A percentile compares a stretch with the other conserved stretches of the same genome.
These are phyloP conservation scores for Metschnikowia gelsemii DNA, from an alignment of 805 yeast species.

Conservation along the genomic window DNA sequence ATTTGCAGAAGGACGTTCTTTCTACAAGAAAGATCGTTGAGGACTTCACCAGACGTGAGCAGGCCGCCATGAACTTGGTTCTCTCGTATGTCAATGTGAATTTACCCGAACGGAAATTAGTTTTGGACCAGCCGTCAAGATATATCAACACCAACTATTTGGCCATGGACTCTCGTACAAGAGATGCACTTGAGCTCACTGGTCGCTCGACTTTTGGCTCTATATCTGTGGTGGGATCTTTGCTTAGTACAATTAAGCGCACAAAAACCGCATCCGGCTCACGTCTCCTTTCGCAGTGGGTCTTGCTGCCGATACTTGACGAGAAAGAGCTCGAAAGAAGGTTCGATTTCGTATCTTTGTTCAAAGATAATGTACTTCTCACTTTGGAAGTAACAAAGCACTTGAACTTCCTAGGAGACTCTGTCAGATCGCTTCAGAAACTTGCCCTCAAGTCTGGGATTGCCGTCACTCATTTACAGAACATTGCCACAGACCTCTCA, in stretches of 20 bases:
- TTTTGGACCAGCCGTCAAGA: slow-evolving; percentile 65
- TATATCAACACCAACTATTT: slow-evolving; percentile 52
- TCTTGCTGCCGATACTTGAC: slow-evolving; percentile 73
- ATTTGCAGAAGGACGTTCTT: slow-evolving; percentile 35
- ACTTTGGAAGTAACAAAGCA: slow-evolving; percentile 28
- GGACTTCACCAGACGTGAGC: slow-evolving; percentile 43
- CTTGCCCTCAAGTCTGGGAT: slow-evolving; percentile 39
- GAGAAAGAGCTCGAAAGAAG: slow-evolving; percentile 54
- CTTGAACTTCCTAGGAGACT: slow-evolving; percentile 52
- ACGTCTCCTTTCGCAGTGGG: slow-evolving; percentile 76
- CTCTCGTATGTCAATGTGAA: slow-evolving; percentile 71
- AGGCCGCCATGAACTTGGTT: slow-evolving; percentile 57
- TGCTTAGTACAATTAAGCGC: slow-evolving; percentile 64
- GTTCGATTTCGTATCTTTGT: slow-evolving; percentile 35
- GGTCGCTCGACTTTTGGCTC: slow-evolving; percentile 47
- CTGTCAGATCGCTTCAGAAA: slow-evolving; percentile 59
- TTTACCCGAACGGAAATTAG: slow-evolving; percentile 63
- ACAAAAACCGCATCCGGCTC: slow-evolving; percentile 84
- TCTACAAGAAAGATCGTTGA: slow-evolving; percentile 37
- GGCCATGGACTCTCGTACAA: slow-evolving; percentile 79
- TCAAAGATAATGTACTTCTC: slow-evolving; percentile 25
- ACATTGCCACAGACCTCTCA: slow-evolving; percentile 33
- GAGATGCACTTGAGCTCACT: slow-evolving; percentile 74
- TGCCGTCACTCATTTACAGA: slow-evolving; percentile 28
- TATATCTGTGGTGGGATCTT: slow-evolving; percentile 61